Evolutionary conservation across 257 asterid species (phyloP).

Genomic region (Solanum pimpinellifolium): DNA sequence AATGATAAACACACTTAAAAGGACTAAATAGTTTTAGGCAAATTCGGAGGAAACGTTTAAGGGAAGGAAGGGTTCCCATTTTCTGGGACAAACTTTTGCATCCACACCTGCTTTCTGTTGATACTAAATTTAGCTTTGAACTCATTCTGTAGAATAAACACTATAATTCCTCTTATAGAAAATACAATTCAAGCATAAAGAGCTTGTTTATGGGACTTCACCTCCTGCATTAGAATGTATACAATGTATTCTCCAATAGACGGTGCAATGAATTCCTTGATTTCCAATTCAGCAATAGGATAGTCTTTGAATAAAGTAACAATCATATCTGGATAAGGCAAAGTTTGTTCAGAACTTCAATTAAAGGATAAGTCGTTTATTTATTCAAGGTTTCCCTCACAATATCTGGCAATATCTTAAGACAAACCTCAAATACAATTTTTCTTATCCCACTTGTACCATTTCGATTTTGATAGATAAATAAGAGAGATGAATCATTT

Average conservation of each 20-base stretch:
- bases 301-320: too few relatives aligned
- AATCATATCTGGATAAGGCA: too few relatives aligned
- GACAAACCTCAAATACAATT: slow-evolving; percentile 15
- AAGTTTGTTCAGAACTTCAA: too few relatives aligned
- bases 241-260: too few relatives aligned
- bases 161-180: neutral
- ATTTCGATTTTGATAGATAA: slow-evolving; percentile 14
- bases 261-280: too few relatives aligned
- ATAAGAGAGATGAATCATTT: slow-evolving; percentile 13
- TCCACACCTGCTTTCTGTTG: slow-evolving; percentile 62
- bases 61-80: neutral
- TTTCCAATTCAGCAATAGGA: too few relatives aligned
- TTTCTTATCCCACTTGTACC: slow-evolving; percentile 3
- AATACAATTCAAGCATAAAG: slow-evolving; percentile 47
- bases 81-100: slow-evolving; percentile 8
- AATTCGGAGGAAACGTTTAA: neutral
- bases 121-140: slow-evolving; percentile 42
- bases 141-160: slow-evolving; percentile 28
- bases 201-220: slow-evolving; percentile 29
- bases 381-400: slow-evolving; percentile 16
- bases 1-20: neutral
- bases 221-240: slow-evolving; percentile 27
- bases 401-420: slow-evolving; percentile 30
- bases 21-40: neutral
- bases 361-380: too few relatives aligned